phyloP scores from a whole-genome alignment of 2,329 filamentous ascomycete genomes.

The Achaetomium macrosporum region DNA sequence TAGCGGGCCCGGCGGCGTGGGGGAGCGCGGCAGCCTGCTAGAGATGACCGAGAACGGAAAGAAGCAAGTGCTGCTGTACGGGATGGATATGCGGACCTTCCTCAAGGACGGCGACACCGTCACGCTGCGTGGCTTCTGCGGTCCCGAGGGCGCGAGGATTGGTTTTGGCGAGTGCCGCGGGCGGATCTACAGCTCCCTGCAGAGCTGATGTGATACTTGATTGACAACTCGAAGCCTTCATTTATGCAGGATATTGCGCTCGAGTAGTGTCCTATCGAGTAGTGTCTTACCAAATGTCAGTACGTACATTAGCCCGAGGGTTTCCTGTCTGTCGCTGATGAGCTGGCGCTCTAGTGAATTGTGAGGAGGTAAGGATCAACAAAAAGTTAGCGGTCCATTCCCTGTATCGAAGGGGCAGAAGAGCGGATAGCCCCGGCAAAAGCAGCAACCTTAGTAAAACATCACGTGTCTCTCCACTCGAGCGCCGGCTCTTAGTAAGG shows the following conservation, averaged over 20 bases:
- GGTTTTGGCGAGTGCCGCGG: constrained; percentile 40
- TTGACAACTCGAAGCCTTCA: background rate
- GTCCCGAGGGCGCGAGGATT: constrained; percentile 31
- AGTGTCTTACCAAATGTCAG: too few species aligned
- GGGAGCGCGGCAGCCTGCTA: constrained; percentile 39
- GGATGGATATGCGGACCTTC: constrained; percentile 38
- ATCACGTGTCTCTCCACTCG: constrained; percentile 13
- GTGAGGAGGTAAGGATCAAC: background rate
- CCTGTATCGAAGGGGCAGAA: too few species aligned
- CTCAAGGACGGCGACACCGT: constrained; percentile 43
- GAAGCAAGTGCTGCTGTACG: constrained; percentile 36
- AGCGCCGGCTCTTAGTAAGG: background rate
- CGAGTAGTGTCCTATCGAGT: too few species aligned
- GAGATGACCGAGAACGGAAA: constrained; percentile 43
- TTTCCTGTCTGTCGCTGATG: too few species aligned
- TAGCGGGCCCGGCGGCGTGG: constrained; percentile 34
- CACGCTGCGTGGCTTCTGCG: constrained; percentile 35
- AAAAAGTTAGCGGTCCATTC: too few species aligned
- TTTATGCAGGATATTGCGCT: too few species aligned
- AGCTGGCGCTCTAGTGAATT: background rate
- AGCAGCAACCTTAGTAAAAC: background rate
- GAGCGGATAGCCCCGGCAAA: too few species aligned
- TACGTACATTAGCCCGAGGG: too few species aligned
- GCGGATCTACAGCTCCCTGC: constrained; percentile 14
- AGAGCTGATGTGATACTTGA: background rate